These are phyloP conservation scores for Brettanomyces anomalus DNA, from an alignment of 805 yeast species.

Conservation along the genomic window DNA sequence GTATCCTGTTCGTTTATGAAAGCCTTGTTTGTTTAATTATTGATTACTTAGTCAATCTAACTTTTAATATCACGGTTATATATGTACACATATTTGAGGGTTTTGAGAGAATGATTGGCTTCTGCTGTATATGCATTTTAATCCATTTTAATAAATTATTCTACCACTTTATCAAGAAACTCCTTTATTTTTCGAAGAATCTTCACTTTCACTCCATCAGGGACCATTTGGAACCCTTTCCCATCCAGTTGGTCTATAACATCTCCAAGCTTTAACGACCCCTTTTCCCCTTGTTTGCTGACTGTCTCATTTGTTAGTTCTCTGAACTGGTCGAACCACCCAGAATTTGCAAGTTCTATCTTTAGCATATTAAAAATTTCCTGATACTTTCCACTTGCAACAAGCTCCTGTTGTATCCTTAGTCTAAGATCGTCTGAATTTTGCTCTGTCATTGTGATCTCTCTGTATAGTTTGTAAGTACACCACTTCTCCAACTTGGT, in stretches of 20 bases:
- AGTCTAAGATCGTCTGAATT: conserved; percentile 31
- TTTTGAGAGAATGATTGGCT: neutral
- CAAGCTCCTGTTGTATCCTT: conserved; percentile 60
- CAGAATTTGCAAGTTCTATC: conserved; percentile 60
- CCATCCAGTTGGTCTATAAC: conserved; percentile 49
- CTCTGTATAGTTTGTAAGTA: neutral
- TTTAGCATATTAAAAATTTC: conserved; percentile 56
- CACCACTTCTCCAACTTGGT: too few relatives aligned
- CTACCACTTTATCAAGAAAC: conserved; percentile 45
- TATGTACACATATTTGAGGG: too few relatives aligned
- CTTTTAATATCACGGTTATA: too few relatives aligned
- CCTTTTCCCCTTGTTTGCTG: conserved; percentile 12
- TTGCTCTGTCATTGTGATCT: conserved; percentile 1
- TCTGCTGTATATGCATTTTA: neutral
- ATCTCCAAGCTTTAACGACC: conserved; percentile 36
- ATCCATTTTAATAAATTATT: conserved; percentile 10
- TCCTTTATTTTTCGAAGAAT: conserved; percentile 48
- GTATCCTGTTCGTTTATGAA: too few relatives aligned
- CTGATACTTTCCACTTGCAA: conserved; percentile 75
- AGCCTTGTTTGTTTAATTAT: too few relatives aligned
- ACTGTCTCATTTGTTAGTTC: conserved; percentile 44
- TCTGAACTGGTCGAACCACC: conserved; percentile 78
- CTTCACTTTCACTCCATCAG: conserved; percentile 53
- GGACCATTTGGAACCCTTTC: conserved; percentile 61
- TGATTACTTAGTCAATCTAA: too few relatives aligned